Evolutionary conservation across 441 rosid species (phyloP).

Genomic region (Erodium moschatum): DNA sequence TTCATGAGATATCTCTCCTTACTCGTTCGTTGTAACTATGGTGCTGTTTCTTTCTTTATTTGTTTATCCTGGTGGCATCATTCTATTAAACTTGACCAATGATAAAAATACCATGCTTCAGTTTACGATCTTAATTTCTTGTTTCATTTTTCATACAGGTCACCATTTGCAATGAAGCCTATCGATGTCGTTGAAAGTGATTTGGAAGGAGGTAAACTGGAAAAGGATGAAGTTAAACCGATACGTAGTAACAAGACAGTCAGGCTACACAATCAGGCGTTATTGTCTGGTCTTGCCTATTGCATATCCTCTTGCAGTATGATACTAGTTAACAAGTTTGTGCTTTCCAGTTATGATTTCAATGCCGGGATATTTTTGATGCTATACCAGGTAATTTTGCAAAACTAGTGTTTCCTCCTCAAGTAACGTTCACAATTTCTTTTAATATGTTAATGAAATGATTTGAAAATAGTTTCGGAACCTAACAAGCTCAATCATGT

Average conservation of each 20-base stretch:
- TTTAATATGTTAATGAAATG: neutral
- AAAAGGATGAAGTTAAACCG: conserved; percentile 48
- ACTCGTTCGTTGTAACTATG: neutral
- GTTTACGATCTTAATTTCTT: neutral
- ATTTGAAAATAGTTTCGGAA: conserved; percentile 1
- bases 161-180: conserved; percentile 44
- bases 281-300: conserved; percentile 82
- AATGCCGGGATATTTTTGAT: conserved; percentile 92
- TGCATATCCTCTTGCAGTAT: conserved; percentile 93
- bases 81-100: conserved; percentile 3
- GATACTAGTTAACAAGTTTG: conserved; percentile 91
- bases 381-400: conserved; percentile 73
- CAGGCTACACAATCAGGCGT: conserved; percentile 64
- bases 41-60: neutral
- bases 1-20: neutral
- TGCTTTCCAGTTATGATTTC: conserved; percentile 87
- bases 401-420: conserved; percentile 9
- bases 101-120: neutral
- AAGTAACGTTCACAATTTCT: conserved; percentile 1
- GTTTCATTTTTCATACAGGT: conserved; percentile 33
- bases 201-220: conserved; percentile 71
- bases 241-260: conserved; percentile 29
- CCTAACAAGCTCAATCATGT: conserved; percentile 19
- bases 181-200: conserved; percentile 53
- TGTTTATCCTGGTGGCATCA: neutral